Evolutionary conservation across 2,329 filamentous ascomycete genomes (phyloP), one percentile per base, ranked within the genome.

Genomic region (Metarhizium brunneum): DNA sequence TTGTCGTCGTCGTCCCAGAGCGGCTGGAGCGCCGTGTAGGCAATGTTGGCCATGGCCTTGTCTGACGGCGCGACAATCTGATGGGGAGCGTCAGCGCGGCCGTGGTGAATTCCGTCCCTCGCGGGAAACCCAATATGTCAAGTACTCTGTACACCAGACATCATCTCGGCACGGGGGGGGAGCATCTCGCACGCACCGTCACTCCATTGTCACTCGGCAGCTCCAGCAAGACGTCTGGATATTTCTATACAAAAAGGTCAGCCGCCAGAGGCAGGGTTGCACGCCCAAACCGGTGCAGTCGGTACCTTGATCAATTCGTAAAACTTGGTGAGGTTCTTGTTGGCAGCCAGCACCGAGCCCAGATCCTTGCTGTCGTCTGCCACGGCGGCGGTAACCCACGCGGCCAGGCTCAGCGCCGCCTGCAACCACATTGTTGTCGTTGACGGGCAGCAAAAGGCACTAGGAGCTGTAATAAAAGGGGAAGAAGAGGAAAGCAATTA

Each of bases 11-110:
- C 65, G 8, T 73, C 68, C 65, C 73, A 77, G n/a, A 79, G 62
- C 52, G 73, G 73, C 30, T 71, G 69, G 42, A 82, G 68, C 10
- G 74, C 71, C n/a, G 75, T 77, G 59, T 76, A 79, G 10, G 74
- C 73, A 52, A 83, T 80, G 53, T 76, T 73, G 18, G 76, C 71
- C 68, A 85, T 84, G 16, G 82, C 82, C 2, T 72, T 70, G 61
- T 84, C 80, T 57, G 72, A 78, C 8, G 83, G 83, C 0, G 78
- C 82, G 59, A 84, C 78, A 60, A 85, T 73, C 69, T 71, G 20
- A 29, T 25, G 2, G 14, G 0, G 8, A n/a, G 30, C 13, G 40
- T 58, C 14, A 48, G 18, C 42, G 16, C 40, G 40, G 40, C 11
- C 25, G 25, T 25, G 25, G 4, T 25, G 25, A 25, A 4, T 25